A percentile compares a stretch with the other conserved stretches of the same genome.
These are phyloP conservation scores for Hemileia vastatrix DNA, from an alignment of 1,284 basidiomycete species.

Conservation along the genomic window DNA sequence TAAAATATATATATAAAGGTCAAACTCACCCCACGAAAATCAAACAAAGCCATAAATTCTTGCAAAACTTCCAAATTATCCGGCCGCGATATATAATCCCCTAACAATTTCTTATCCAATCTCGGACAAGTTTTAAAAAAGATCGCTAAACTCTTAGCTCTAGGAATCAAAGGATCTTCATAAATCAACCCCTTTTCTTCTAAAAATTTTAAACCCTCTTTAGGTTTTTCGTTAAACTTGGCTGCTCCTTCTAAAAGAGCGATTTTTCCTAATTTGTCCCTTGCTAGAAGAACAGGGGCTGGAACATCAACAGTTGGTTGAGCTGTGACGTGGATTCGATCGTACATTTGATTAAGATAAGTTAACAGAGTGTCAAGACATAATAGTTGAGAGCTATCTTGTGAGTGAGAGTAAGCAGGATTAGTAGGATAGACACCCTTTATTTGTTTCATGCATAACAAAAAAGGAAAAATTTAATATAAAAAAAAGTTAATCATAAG, in stretches of 20 bases:
- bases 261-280: constrained; percentile 74
- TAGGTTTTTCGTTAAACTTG: constrained; percentile 92
- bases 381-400: constrained; percentile 70
- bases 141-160: constrained; percentile 58
- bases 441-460: constrained; percentile 25
- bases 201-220: constrained; percentile 76
- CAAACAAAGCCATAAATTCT: constrained; percentile 78
- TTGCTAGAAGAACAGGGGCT: constrained; percentile 55
- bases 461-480: background rate
- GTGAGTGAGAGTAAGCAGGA: constrained; percentile 57
- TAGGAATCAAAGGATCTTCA: constrained; percentile 49
- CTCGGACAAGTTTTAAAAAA: constrained; percentile 79
- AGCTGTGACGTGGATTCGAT: constrained; percentile 59
- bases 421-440: constrained; percentile 67
- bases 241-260: constrained; percentile 72
- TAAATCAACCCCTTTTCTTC: constrained; percentile 74
- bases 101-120: constrained; percentile 85
- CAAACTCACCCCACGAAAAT: constrained; percentile 72
- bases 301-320: constrained; percentile 45
- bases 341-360: constrained; percentile 81
- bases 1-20: background rate
- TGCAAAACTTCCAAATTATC: constrained; percentile 76
- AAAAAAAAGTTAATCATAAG: background rate
- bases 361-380: constrained; percentile 80
- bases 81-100: constrained; percentile 83